Percentiles rank a stretch among this genome's conserved stretches.
phyloP scores from a whole-genome alignment of 2,329 filamentous ascomycete genomes.

The Cytospora piceicola region DNA sequence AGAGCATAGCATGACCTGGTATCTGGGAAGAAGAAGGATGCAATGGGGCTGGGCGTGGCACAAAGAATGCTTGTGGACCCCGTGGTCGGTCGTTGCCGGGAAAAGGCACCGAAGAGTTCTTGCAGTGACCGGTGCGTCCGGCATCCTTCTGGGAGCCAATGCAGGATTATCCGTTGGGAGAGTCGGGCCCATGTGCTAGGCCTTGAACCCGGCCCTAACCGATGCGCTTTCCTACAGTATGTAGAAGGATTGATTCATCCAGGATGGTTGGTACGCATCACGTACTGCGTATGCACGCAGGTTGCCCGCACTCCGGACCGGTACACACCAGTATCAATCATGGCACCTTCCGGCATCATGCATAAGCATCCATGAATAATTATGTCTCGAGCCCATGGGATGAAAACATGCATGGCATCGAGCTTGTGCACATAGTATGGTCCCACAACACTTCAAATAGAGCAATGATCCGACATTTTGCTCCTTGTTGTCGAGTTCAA shows the following conservation, averaged over 20 bases:
- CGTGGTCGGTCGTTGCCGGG: too few relatives aligned
- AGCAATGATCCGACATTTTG: background rate
- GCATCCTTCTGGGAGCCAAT: too few relatives aligned
- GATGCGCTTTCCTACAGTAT: background rate
- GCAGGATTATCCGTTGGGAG: too few relatives aligned
- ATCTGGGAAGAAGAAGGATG: background rate
- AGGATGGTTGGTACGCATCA: background rate
- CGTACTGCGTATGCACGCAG: background rate
- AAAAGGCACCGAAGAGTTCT: too few relatives aligned
- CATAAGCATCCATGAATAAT: background rate
- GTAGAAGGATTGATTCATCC: background rate
- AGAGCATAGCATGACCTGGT: slow-evolving; percentile 6
- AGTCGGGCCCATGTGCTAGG: background rate
- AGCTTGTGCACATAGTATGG: background rate
- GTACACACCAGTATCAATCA: background rate
- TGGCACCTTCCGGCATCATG: background rate
- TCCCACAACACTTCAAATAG: background rate
- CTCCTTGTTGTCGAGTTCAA: background rate
- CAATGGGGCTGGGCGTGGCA: slow-evolving; percentile 15
- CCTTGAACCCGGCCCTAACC: background rate
- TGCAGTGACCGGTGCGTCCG: too few relatives aligned
- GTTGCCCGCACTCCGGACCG: too few relatives aligned
- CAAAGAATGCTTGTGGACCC: too few relatives aligned
- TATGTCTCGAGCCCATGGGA: background rate
- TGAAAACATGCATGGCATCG: background rate